A percentile compares a stretch with the other conserved stretches of the same genome.
These are phyloP conservation scores for Macrophomina phaseolina DNA, from an alignment of 2,329 filamentous ascomycete species.

Conservation along the genomic window DNA sequence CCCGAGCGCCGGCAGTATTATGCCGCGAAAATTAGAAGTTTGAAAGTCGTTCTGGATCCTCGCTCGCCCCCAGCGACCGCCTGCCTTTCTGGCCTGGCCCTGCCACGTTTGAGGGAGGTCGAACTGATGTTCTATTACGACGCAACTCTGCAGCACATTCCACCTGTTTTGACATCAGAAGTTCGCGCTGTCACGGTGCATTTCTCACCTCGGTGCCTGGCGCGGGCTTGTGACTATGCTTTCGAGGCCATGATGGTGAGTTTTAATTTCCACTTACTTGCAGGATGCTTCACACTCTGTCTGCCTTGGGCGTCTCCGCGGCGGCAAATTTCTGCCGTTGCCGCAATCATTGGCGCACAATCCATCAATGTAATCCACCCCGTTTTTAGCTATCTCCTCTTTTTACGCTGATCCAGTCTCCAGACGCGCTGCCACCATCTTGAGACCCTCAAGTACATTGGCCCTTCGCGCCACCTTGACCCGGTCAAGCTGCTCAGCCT, in stretches of 20 bases:
- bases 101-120: conserved; percentile 9
- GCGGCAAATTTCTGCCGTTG: not conserved
- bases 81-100: not conserved
- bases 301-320: not conserved
- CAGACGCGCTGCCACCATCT: conserved; percentile 6
- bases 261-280: not conserved
- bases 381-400: not conserved
- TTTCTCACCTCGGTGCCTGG: conserved; percentile 1
- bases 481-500: not conserved
- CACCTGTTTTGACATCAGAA: not conserved
- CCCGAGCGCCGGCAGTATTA: conserved; percentile 5
- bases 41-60: conserved; percentile 1
- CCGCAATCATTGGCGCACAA: not conserved
- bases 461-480: not conserved
- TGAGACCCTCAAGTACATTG: conserved; percentile 1
- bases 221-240: conserved; percentile 6
- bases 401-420: conserved; percentile 9
- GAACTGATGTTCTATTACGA: conserved; percentile 9
- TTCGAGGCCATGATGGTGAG: conserved; percentile 13
- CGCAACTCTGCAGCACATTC: conserved; percentile 5
- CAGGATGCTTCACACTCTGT: not conserved
- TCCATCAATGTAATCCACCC: not conserved
- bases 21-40: not conserved
- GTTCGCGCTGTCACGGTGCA: conserved; percentile 2
- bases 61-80: not conserved